Evolutionary conservation across 2,329 filamentous ascomycete species (phyloP), one percentile per base, ranked within the genome.

Genomic region (Periglandula ipomoeae): DNA sequence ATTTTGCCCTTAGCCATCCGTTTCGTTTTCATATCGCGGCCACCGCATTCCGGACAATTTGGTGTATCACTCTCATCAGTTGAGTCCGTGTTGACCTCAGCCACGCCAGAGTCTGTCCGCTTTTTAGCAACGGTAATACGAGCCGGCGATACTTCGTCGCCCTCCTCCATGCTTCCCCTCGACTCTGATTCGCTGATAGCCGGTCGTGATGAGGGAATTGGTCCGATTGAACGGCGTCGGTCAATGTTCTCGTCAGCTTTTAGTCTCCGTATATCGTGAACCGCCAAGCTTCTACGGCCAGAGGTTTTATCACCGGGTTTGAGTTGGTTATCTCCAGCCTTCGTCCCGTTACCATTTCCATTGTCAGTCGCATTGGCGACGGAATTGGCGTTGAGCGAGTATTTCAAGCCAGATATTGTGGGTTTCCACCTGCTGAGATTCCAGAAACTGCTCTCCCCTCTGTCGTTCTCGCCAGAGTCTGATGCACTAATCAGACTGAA

Each of bases 391-490:
- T 52, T 59, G 1, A 54, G 57, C 13, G 60, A 59, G 46, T 63
- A 57, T 47, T 61, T 63, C 13, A 69, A 56, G 0, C 61, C 60
- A 3, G 70, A 61, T 3, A 73, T 64, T 3, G 57, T 55, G 5
- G 68, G 67, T 45, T 69, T 71, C 78, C 77, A 81, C 20, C 74
- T 69, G 32, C 70, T 72, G 19, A 79, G 58, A 51, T 77, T 81
- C 79, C 78, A 82, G 58, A 82, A 82, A 9, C 72, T 22, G 54
- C 65, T 61, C 7, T 70, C 65, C 2, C 66, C 69, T 3, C 70
- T 70, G 4, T 72, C 69, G 23, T 69, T 64, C 9, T 69, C 60
- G 15, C 70, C 62, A 1, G 60, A 53, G 15, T 64, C 63, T 6
- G 59, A 57, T 5, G 59, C 58, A 32, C 60, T 65, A 6, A 66